Base-by-base conservation (phyloP, 2,329 filamentous ascomycete species). In the Hypomyces perniciosus region DNA sequence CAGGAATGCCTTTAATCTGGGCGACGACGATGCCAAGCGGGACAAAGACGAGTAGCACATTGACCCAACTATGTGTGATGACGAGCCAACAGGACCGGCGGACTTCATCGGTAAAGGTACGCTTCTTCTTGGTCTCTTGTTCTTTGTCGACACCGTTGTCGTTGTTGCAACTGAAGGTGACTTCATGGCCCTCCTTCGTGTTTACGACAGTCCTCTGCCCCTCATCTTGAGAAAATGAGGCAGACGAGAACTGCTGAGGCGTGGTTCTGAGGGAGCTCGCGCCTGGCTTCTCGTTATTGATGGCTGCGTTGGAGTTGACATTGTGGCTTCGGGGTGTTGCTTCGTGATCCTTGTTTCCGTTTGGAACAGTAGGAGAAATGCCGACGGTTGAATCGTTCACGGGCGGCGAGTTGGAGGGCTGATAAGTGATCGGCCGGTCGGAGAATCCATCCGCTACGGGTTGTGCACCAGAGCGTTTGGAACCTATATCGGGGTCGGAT, bases 41-140 rank as follows among this genome's bases (percentile, higher is more conserved):
- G 30, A 92, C 88, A 62, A 90, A 90, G 49, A 91, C 69, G 56
- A 92, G 73, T 58, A 92, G 73, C 49, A 89, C 61, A 65, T 93
- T 92, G 72, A 92, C 73, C 80, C 85, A 90, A 72, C 84, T 90
- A 64, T 88, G 81, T 40, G 83, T 77, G 55, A 91, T 77, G 57
- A 76, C 69, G 65, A 84, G 80, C 62, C 72, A 69, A 56, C 72
- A 69, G 26, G 70, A 71, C 53, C 74, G 72, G 57, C 76, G 74
- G 58, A 80, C 71, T 59, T 81, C 76, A 50, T 68, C 65, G 35
- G 71, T 54, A 54, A 82, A 66, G 57, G 71, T 68, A 52, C 68
- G 68, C 65, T 75, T 73, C 57, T 48, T 60, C 48, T 53, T 56
- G 50, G 29, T 44, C 9, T 42, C n/a, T 5, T 34, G 12, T n/a